phyloP scores from a whole-genome alignment of 345 rosid species.

The Mallotus nudiflorus region DNA sequence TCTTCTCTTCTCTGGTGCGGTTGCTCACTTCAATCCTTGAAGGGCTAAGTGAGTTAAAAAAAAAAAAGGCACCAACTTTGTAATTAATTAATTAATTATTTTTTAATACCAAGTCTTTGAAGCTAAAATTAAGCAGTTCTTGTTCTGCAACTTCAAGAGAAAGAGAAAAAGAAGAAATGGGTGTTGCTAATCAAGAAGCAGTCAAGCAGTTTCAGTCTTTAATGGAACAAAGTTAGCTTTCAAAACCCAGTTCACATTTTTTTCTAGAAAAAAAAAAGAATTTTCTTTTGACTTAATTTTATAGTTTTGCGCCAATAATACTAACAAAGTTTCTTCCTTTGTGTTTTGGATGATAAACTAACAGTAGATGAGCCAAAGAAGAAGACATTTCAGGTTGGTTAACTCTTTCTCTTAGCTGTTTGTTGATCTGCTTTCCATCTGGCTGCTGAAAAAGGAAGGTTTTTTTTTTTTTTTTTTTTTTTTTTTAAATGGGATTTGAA shows the following conservation, averaged over 20 bases:
- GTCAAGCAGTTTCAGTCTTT: conserved; percentile 67
- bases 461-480: too few relatives aligned
- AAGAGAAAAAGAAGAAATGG: conserved; percentile 35
- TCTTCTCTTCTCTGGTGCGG: too few relatives aligned
- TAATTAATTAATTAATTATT: not conserved
- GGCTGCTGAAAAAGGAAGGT: too few relatives aligned
- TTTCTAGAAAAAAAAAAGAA: too few relatives aligned
- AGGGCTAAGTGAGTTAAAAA: not conserved
- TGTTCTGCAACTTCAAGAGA: conserved; percentile 3
- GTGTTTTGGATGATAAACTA: conserved; percentile 17
- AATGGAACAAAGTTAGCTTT: conserved; percentile 70
- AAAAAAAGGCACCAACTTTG: not conserved
- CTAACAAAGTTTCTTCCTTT: conserved; percentile 6
- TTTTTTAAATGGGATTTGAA: not conserved
- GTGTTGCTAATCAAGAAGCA: conserved; percentile 58
- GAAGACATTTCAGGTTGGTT: conserved; percentile 70
- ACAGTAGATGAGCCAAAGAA: conserved; percentile 71
- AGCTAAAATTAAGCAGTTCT: not conserved
- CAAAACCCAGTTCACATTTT: not conserved
- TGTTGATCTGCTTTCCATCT: conserved; percentile 28
- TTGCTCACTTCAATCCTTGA: not conserved
- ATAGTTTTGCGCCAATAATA: conserved; percentile 16
- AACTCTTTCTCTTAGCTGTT: not conserved
- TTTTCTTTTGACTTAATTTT: not conserved
- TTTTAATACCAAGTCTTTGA: not conserved